These are phyloP conservation scores for Begonia masoniana DNA, from an alignment of 306 rosid species.

Conservation along the genomic window DNA sequence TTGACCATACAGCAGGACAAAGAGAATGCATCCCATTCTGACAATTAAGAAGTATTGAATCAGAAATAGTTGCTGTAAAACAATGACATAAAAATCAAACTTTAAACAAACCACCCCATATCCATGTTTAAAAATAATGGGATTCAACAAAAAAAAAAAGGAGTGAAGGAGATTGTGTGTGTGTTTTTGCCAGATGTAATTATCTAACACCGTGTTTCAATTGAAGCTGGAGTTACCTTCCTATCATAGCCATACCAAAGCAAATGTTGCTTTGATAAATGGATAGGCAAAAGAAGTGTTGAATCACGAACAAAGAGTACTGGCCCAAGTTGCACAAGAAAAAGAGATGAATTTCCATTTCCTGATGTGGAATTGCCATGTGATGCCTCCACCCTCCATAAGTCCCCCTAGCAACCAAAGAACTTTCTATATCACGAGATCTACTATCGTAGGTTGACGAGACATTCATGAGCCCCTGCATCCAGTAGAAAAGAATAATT, in stretches of 20 bases:
- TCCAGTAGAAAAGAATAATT: slow-evolving; percentile 10
- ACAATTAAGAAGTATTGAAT: slow-evolving; percentile 7
- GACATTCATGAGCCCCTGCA: slow-evolving; percentile 61
- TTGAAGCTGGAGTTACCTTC: slow-evolving; percentile 45
- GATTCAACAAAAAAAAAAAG: no score
- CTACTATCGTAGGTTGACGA: slow-evolving; percentile 85
- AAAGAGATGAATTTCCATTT: slow-evolving; percentile 68
- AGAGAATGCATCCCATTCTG: slow-evolving; percentile 96
- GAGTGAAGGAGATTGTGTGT: no score
- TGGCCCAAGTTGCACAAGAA: slow-evolving; percentile 93
- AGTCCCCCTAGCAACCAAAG: slow-evolving; percentile 82
- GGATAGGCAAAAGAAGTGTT: slow-evolving; percentile 87
- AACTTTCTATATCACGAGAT: slow-evolving; percentile 69
- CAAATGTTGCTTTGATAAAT: slow-evolving; percentile 88
- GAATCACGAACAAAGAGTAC: slow-evolving; percentile 87
- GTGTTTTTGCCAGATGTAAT: slow-evolving; percentile 1
- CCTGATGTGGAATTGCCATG: slow-evolving; percentile 65
- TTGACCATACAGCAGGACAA: slow-evolving; percentile 99
- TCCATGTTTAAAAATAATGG: no score
- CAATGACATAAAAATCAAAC: no score
- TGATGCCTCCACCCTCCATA: slow-evolving; percentile 96
- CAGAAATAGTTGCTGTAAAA: no score
- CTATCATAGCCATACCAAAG: slow-evolving; percentile 98
- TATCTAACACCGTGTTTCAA: not conserved
- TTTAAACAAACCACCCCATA: no score